Evolutionary conservation across 371 early-diverging fungal genomes (phyloP), one percentile per base, ranked within the genome.

Genomic region (Actinomortierella wolfii): DNA sequence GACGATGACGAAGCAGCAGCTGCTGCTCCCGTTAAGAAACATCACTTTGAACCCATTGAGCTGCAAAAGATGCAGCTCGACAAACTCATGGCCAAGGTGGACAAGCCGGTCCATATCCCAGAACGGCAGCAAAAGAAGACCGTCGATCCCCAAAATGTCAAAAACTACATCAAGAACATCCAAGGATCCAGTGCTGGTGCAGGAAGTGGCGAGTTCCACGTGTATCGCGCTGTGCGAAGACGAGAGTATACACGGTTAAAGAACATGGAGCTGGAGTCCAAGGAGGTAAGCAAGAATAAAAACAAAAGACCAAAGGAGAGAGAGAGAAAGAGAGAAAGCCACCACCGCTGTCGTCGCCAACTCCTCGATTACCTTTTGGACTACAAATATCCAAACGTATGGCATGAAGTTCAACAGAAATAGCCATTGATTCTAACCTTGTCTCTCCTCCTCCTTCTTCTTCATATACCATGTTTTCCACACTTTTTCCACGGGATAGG

Each of bases 161-260:
- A 64, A 58, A 54, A 70, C 53, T 70, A 65, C 61, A 61, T 70
- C 51, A 70, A 70, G 61, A 70, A 70, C 41, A 58, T 70, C n/a
- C 71, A 70, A 75, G 94, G 95, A 26, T 97, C 96, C 17, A 94
- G 95, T 76, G 96, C 97, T 1, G 97, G 97, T 48, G 97, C 97
- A 0, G 96, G 97, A 18, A 93, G 93, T 83, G 97, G 96, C 44
- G 97, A 97, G 67, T 97, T 97, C 60, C 96, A 96, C 76, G 94
- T 94, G 0, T 97, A 97, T 73, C 79, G 96, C 63, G 92, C 93
- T 14, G 83, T 90, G 52, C 81, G 97, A 54, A 81, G 97, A 61
- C 86, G 95, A 64, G 97, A 97, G 70, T 89, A 92, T 68, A 83
- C 89, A 14, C 81, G 97, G 44, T 65, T 92, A 57, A 87, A 90